phyloP scores from a whole-genome alignment of 2,329 filamentous ascomycete genomes.

The Verticillium dahliae region DNA sequence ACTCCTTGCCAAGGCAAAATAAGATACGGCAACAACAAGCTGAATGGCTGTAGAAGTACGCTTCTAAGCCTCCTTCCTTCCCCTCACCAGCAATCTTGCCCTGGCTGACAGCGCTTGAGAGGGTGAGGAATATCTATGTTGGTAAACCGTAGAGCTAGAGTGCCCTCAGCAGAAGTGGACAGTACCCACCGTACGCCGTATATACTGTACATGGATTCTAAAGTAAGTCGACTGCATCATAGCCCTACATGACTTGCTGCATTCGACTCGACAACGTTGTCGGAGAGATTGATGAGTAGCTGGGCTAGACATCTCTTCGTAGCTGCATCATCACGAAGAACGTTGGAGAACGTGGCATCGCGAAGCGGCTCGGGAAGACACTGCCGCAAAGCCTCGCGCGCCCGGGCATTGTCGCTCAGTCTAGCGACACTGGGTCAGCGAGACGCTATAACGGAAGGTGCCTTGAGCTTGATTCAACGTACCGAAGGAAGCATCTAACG shows the following conservation, averaged over 20 bases:
- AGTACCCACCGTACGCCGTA: background rate
- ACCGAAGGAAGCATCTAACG: conserved; percentile 93
- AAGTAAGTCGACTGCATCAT: conserved; percentile 6
- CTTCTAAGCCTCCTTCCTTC: background rate
- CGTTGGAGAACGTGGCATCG: conserved; percentile 93
- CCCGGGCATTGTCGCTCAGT: conserved; percentile 91
- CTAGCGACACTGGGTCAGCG: conserved; percentile 33
- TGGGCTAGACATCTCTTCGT: conserved; percentile 98
- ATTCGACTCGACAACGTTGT: conserved; percentile 60
- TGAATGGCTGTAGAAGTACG: background rate
- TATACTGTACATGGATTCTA: background rate
- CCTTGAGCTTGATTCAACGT: conserved; percentile 23
- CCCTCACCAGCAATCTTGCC: background rate
- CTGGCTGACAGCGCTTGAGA: background rate
- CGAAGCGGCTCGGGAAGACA: conserved; percentile 98
- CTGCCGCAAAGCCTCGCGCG: conserved; percentile 88
- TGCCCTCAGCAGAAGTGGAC: background rate
- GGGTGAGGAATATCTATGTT: background rate
- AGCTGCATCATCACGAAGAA: conserved; percentile 91
- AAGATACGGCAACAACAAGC: background rate
- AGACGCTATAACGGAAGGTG: background rate
- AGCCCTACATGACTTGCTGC: conserved; percentile 17
- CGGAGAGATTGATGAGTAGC: conserved; percentile 90
- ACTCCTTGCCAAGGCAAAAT: background rate
- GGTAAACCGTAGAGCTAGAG: background rate